Percentiles rank a stretch among this genome's conserved stretches.
phyloP scores from a whole-genome alignment of 495 filamentous ascomycete species.

The Penicillium coffeae region DNA sequence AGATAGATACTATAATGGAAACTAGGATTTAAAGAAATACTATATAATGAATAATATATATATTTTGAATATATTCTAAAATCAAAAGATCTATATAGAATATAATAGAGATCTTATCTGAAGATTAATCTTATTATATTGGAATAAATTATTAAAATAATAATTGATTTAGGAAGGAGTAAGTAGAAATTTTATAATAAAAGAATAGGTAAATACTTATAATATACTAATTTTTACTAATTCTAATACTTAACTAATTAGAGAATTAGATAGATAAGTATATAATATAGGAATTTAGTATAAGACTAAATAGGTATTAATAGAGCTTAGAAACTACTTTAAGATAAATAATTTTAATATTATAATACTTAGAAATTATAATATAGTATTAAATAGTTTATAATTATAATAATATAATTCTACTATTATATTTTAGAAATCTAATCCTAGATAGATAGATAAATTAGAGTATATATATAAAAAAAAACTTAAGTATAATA shows the following conservation, averaged over 20 bases:
- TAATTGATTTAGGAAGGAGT: slow-evolving; percentile 9
- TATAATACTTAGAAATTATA: neutral
- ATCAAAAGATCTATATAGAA: neutral
- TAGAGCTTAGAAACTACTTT: slow-evolving; percentile 20
- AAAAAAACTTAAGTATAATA: neutral
- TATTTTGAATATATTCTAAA: neutral
- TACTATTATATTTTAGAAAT: neutral
- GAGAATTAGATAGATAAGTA: slow-evolving; percentile 18
- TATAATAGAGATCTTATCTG: neutral
- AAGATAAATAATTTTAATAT: slow-evolving; percentile 6
- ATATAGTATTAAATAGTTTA: neutral
- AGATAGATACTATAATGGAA: neutral
- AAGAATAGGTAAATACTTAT: slow-evolving; percentile 18
- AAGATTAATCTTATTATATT: neutral
- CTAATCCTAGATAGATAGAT: neutral
- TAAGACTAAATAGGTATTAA: slow-evolving; percentile 10
- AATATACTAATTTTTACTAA: slow-evolving; percentile 9
- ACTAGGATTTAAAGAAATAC: neutral
- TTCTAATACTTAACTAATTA: slow-evolving; percentile 10
- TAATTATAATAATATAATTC: neutral
- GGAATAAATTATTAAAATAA: slow-evolving; percentile 2
- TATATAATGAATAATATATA: neutral
- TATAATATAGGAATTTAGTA: slow-evolving; percentile 17
- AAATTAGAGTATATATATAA: neutral
- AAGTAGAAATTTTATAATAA: slow-evolving; percentile 4